A percentile compares a stretch with the other conserved stretches of the same genome.
Evolutionary conservation across 768 basidiomycete species (phyloP).

Genomic region (Fomitopsis pulvina): DNA sequence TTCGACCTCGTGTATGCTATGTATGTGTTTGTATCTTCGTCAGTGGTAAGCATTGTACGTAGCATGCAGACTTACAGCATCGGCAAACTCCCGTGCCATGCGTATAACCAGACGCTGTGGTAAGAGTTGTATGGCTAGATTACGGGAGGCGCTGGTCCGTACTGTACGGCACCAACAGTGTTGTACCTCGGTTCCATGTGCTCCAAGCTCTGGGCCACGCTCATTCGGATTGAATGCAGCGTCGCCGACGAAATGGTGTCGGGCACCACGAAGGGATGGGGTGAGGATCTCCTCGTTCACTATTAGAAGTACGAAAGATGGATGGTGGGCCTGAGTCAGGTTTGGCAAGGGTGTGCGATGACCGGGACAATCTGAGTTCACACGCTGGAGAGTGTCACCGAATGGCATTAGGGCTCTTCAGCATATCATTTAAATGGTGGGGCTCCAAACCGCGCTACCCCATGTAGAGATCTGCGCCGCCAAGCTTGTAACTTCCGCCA

Average conservation of each 20-base stretch:
- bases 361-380: too few relatives aligned
- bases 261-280: not conserved
- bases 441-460: too few relatives aligned
- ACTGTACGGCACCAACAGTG: not conserved
- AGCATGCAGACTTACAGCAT: not conserved
- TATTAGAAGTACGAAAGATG: not conserved
- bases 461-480: too few relatives aligned
- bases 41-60: not conserved
- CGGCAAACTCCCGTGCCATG: too few relatives aligned
- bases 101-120: too few relatives aligned
- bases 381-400: too few relatives aligned
- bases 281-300: not conserved
- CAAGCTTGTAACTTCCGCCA: too few relatives aligned
- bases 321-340: not conserved
- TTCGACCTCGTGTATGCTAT: constrained; percentile 12
- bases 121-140: too few relatives aligned
- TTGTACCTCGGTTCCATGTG: not conserved
- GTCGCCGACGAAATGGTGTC: not conserved
- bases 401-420: too few relatives aligned
- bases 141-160: too few relatives aligned
- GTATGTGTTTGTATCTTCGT: not conserved
- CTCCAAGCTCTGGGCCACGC: not conserved
- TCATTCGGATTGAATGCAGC: not conserved
- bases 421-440: too few relatives aligned
- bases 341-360: not conserved